These are phyloP conservation scores for Cunninghamia lanceolata DNA, from an alignment of 75 land plant genomes.

Conservation along the genomic window DNA sequence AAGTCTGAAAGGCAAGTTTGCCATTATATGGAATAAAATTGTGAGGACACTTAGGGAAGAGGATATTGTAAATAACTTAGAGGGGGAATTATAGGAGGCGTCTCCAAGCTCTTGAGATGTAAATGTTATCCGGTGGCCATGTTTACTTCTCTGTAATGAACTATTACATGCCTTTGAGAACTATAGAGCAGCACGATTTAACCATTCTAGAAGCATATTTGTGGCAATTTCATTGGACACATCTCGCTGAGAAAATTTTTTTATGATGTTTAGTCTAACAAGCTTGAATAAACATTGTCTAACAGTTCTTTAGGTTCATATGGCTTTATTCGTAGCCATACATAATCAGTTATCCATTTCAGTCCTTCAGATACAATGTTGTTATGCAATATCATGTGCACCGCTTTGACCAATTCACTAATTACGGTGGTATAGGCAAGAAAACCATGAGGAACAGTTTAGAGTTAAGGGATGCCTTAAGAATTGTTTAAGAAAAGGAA, in stretches of 20 bases:
- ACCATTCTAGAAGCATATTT: constrained; percentile 70
- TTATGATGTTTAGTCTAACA: constrained; percentile 68
- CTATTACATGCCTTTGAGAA: constrained; percentile 70
- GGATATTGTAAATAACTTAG: too few species aligned
- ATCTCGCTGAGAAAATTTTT: constrained; percentile 64
- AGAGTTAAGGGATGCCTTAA: too few species aligned
- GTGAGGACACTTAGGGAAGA: too few species aligned
- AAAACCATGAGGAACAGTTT: too few species aligned
- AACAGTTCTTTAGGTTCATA: constrained; percentile 41
- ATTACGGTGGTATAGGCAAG: constrained; percentile 96
- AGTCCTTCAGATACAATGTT: constrained; percentile 80
- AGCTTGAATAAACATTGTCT: constrained; percentile 58
- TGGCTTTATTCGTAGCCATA: constrained; percentile 55
- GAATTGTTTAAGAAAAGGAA: too few species aligned
- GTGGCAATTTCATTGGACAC: constrained; percentile 66
- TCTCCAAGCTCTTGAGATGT: too few species aligned
- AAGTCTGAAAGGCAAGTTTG: too few species aligned
- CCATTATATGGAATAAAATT: too few species aligned
- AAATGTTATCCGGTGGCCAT: too few species aligned
- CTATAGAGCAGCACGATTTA: constrained; percentile 85
- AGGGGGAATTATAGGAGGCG: too few species aligned
- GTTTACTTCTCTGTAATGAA: too few species aligned
- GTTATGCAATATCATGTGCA: constrained; percentile 89
- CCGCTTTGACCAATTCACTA: constrained; percentile 95
- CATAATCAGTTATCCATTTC: constrained; percentile 73